Conservation (phyloP, 208 protist species). For the Phytomonas sp. region DNA sequence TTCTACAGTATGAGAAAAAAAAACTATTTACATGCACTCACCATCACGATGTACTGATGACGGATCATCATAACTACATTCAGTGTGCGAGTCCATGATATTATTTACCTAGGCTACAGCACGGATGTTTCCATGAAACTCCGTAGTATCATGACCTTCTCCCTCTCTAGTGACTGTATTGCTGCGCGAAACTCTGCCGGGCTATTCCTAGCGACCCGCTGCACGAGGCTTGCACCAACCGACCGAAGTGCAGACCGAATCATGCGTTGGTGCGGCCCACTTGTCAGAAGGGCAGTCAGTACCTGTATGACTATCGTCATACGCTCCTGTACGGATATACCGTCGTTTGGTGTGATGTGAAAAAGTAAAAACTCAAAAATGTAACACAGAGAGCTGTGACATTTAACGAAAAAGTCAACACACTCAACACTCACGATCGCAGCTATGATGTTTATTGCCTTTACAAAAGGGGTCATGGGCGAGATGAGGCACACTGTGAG, state of each 20-base stretch:
- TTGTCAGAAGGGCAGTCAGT: conserved; percentile 8
- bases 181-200: conserved; percentile 26
- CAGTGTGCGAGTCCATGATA: background rate
- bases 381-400: conserved; percentile 13
- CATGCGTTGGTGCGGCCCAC: background rate
- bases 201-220: conserved; percentile 23
- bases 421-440: background rate
- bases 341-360: background rate
- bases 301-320: conserved; percentile 12
- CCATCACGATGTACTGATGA: background rate
- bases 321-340: conserved; percentile 2
- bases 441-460: background rate
- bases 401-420: conserved; percentile 16
- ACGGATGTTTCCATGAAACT: conserved; percentile 51
- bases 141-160: conserved; percentile 34
- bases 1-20: background rate
- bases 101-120: background rate
- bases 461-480: background rate
- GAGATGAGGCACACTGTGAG: background rate
- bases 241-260: conserved; percentile 14
- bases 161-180: conserved; percentile 35
- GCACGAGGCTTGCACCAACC: conserved; percentile 29
- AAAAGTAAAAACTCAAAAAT: conserved; percentile 13
- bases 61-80: background rate
- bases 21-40: background rate